A percentile compares a stretch with the other conserved stretches of the same genome.
Evolutionary conservation across 148 eudicot species (phyloP).

Genomic region (Vaccinium myrtillus): DNA sequence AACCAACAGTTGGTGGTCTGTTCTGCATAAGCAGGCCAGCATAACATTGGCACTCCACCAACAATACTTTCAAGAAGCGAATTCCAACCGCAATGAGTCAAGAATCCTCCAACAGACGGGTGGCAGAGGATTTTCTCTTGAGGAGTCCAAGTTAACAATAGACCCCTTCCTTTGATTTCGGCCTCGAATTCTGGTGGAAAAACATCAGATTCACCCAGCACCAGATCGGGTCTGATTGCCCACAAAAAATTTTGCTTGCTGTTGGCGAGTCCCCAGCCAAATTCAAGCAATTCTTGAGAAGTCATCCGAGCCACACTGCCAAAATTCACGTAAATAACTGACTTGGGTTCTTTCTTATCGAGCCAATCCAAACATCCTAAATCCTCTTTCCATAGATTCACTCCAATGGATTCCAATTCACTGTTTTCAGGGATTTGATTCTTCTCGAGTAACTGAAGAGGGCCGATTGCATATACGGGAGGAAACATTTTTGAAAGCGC

Average conservation of each 20-base stretch:
- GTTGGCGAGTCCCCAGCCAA: conserved; percentile 20
- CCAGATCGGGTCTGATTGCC: conserved; percentile 33
- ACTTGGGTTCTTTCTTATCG: conserved; percentile 19
- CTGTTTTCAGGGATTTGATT: background rate
- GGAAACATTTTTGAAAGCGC: conserved; percentile 15
- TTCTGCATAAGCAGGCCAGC: conserved; percentile 38
- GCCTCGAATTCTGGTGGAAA: conserved; percentile 30
- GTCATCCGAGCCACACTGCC: too few species aligned
- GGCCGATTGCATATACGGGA: conserved; percentile 29
- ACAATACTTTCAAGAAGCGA: conserved; percentile 27
- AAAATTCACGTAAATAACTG: conserved; percentile 3
- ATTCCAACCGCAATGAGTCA: conserved; percentile 51
- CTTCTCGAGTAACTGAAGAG: conserved; percentile 19
- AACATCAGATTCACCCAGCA: conserved; percentile 22
- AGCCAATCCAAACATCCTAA: conserved; percentile 28
- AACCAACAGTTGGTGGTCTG: conserved; percentile 38
- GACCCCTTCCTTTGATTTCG: conserved; percentile 28
- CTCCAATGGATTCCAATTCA: background rate
- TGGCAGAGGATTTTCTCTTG: conserved; percentile 30
- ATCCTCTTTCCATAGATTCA: conserved; percentile 38
- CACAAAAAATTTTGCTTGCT: conserved; percentile 30
- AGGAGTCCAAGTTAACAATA: conserved; percentile 41
- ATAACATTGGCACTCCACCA: conserved; percentile 28
- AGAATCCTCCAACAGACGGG: conserved; percentile 34
- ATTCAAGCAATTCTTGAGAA: conserved; percentile 15